A percentile compares a stretch with the other conserved stretches of the same genome.
Conservation (phyloP, 306 rosid species). For the Cucurbita argyrosperma region DNA sequence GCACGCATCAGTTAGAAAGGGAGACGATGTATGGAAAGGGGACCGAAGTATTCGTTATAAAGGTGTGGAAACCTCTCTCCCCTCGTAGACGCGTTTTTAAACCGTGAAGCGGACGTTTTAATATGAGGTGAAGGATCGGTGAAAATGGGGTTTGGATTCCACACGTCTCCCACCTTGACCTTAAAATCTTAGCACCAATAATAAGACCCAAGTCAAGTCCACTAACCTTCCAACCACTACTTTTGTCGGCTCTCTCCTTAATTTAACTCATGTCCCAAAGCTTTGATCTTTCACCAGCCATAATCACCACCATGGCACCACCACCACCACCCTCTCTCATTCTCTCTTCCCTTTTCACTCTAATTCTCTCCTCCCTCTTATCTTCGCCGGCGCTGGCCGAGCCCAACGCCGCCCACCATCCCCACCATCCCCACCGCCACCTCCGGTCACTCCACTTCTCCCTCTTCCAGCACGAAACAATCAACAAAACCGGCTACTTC, state of each 20-base stretch:
- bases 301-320: not conserved
- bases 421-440: conserved; percentile 7
- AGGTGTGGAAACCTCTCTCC: no score
- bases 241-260: not conserved
- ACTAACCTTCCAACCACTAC: not conserved
- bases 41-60: no score
- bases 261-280: not conserved
- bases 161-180: not conserved
- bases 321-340: not conserved
- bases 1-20: no score
- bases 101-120: no score
- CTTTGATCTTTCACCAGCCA: not conserved
- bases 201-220: not conserved
- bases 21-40: no score
- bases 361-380: not conserved
- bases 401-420: conserved; percentile 11
- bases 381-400: not conserved
- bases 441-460: conserved; percentile 52
- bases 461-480: conserved; percentile 54
- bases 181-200: not conserved
- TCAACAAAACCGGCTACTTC: conserved; percentile 53
- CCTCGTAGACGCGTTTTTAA: no score
- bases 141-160: not conserved
- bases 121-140: no score
- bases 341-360: conserved; percentile 7